Base-by-base conservation (phyloP, 306 rosid species). In the Cucurbita maxima region DNA sequence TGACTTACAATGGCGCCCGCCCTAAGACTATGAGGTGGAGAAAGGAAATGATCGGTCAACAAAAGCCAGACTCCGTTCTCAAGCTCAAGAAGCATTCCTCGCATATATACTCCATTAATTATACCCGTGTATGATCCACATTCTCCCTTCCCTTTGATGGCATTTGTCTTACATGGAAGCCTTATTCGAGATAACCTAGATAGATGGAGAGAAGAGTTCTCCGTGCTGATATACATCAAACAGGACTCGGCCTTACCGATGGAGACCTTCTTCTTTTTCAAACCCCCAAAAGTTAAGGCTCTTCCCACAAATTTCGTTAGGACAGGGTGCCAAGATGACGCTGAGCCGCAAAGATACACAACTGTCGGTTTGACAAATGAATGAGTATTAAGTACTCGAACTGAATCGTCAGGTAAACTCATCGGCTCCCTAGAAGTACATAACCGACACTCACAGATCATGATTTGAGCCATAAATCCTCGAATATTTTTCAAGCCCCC, bases 41-140 rank as follows among this genome's bases (percentile, higher is more conserved):
- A 76, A 76, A 82, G 81, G 15, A 84, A 57, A 72, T 79, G 87
- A 58, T 83, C 90, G 2, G 96, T 90, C 72, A 94, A 83, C 83
- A 94, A 84, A 77, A 94, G 94, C 94, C 98, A 94, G 45, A 94
- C 96, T 53, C 86, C 89, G 72, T 71, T 77, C 71, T 90, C 98
- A 82, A 94, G 85, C 90, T 94, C 97, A 64, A 89, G 68, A 81
- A 82, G 87, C 96, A 90, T 90, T 76, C 98, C 98, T 78, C 85
- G 84, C 98, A 94, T 85, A 76, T 90, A 78, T 48, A 87, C 79
- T 19, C 89, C 96, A 74, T 58, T 86, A 67, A 94, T 72, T 75
- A 84, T 13, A 34, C 98, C 98, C 43, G 83, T 82, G 72, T 90
- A 94, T 53, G 90, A 38, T 54, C 90, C 86, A 71, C 84, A 86